Evolutionary conservation across 495 filamentous ascomycete species (phyloP).

Genomic region (Penicillium paxilli): DNA sequence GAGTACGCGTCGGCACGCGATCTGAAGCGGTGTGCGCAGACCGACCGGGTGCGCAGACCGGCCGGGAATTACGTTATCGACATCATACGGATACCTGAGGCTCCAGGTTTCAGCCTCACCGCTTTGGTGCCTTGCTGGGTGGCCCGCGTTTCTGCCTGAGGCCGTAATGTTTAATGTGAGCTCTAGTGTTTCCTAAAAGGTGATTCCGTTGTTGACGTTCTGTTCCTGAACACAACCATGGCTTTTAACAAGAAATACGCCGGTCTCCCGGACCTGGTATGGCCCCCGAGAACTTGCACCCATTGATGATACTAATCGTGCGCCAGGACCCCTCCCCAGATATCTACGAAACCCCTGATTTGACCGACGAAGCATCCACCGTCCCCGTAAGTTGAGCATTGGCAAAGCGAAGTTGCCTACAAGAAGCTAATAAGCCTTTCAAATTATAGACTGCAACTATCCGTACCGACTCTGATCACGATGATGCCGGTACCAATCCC

Average conservation of each 20-base stretch:
- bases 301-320: conserved; percentile 10
- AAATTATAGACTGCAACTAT: conserved; percentile 57
- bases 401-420: neutral
- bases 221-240: conserved; percentile 27
- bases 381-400: conserved; percentile 57
- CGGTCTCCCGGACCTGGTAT: conserved; percentile 78
- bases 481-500: conserved; percentile 49
- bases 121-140: neutral
- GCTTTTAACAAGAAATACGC: conserved; percentile 74
- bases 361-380: conserved; percentile 86
- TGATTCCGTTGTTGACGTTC: conserved; percentile 15
- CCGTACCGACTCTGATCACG: conserved; percentile 66
- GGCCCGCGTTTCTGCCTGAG: conserved; percentile 7
- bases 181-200: conserved; percentile 4
- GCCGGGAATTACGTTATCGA: no score
- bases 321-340: conserved; percentile 83
- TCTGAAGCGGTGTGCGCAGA: no score
- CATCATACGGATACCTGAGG: neutral
- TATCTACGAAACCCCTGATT: conserved; percentile 91
- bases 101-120: neutral
- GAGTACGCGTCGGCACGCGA: no score
- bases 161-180: neutral
- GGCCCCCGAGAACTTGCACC: conserved; percentile 15
- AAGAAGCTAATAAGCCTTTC: neutral
- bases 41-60: no score